Conservation (phyloP, 2,329 filamentous ascomycete species). For the Fusarium devonianum region DNA sequence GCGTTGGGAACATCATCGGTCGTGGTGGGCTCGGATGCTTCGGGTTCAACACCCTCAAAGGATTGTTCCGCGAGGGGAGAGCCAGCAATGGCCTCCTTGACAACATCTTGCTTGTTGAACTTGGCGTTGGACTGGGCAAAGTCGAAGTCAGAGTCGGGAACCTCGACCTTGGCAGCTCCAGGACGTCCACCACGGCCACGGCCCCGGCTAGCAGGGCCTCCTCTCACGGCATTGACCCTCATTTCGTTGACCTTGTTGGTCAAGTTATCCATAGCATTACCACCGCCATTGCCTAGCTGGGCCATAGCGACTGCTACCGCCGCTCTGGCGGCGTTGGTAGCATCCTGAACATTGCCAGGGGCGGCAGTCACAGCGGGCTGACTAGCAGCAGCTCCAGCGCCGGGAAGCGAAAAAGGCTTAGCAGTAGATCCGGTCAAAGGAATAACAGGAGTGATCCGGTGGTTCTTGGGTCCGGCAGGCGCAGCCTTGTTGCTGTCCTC, state of each 20-base stretch:
- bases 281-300: slow-evolving; percentile 61
- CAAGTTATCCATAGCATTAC: slow-evolving; percentile 71
- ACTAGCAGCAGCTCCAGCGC: slow-evolving; percentile 43
- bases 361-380: slow-evolving; percentile 49
- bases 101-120: slow-evolving; percentile 63
- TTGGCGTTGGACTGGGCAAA: slow-evolving; percentile 69
- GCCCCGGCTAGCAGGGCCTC: slow-evolving; percentile 58
- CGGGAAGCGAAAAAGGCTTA: slow-evolving; percentile 50
- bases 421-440: slow-evolving; percentile 62
- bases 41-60: slow-evolving; percentile 49
- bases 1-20: slow-evolving; percentile 57
- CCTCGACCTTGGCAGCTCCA: slow-evolving; percentile 74
- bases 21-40: slow-evolving; percentile 50
- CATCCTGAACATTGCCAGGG: slow-evolving; percentile 62
- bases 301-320: slow-evolving; percentile 84
- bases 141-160: slow-evolving; percentile 90
- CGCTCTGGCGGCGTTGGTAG: slow-evolving; percentile 76
- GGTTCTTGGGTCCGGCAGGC: slow-evolving; percentile 58
- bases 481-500: slow-evolving; percentile 48
- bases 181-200: slow-evolving; percentile 58
- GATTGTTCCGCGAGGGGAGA: slow-evolving; percentile 72
- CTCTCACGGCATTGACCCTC: slow-evolving; percentile 63
- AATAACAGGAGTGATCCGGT: slow-evolving; percentile 69
- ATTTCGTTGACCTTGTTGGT: slow-evolving; percentile 80
- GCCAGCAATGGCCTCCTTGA: slow-evolving; percentile 88